phyloP scores from a whole-genome alignment of 1,284 basidiomycete genomes.

The Sphagnurus paluster region DNA sequence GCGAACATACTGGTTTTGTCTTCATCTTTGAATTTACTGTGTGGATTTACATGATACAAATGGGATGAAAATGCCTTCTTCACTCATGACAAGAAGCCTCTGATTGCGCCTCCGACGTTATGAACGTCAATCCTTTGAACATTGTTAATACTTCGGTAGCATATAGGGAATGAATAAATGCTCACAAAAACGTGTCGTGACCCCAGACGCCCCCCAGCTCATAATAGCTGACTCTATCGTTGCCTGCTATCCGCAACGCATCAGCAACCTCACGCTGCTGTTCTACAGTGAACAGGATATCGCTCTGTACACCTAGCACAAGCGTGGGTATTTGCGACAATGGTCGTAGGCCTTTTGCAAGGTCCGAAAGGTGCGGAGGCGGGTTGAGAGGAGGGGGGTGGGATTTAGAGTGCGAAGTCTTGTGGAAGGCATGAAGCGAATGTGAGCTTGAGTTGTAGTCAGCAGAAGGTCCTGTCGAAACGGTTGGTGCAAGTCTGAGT shows the following conservation, averaged over 20 bases:
- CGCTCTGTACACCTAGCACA: conserved; percentile 93
- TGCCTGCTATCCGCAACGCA: conserved; percentile 88
- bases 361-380: conserved; percentile 75
- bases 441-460: conserved; percentile 13
- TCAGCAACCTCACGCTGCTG: conserved; percentile 96
- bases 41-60: neutral
- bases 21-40: no score
- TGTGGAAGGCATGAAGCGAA: conserved; percentile 28
- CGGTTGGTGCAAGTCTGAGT: conserved; percentile 51
- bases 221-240: conserved; percentile 89
- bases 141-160: conserved; percentile 5
- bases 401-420: conserved; percentile 62
- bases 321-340: conserved; percentile 81
- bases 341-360: conserved; percentile 82
- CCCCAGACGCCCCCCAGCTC: conserved; percentile 99
- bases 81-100: conserved; percentile 46
- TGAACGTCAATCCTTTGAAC: conserved; percentile 42
- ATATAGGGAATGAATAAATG: conserved; percentile 13
- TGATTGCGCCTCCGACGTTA: conserved; percentile 49
- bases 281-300: conserved; percentile 96
- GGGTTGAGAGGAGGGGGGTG: conserved; percentile 70
- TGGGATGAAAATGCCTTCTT: neutral
- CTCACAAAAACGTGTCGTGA: conserved; percentile 90
- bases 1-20: no score
- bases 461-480: conserved; percentile 22